These are phyloP conservation scores for Macadamia integrifolia DNA, from an alignment of 164 flowering plant species.

Conservation along the genomic window DNA sequence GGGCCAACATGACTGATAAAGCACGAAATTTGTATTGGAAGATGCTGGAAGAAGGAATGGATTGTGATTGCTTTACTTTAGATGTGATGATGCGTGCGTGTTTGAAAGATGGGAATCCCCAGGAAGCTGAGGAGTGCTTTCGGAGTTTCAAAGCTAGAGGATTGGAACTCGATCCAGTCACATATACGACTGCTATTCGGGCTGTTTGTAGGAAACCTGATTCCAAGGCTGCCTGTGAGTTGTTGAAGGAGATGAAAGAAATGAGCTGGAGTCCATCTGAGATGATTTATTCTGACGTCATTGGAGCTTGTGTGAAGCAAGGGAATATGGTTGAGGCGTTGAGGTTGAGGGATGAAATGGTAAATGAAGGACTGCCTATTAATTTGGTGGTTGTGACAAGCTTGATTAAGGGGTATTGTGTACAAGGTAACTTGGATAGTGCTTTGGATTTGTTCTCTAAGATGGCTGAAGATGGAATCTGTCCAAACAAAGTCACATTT, in stretches of 20 bases:
- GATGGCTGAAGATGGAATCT: conserved; percentile 40
- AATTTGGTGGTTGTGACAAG: conserved; percentile 61
- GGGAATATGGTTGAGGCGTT: conserved; percentile 53
- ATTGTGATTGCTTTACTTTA: conserved; percentile 36
- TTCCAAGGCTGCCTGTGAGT: conserved; percentile 27
- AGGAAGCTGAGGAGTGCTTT: conserved; percentile 47
- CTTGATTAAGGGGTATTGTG: conserved; percentile 62
- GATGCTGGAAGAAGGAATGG: conserved; percentile 31
- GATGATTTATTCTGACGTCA: conserved; percentile 33
- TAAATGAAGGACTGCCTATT: conserved; percentile 35
- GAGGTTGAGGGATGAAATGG: conserved; percentile 63
- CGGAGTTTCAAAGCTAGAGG: conserved; percentile 41
- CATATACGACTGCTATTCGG: conserved; percentile 38
- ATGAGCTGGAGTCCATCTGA: conserved; percentile 54
- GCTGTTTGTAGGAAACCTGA: conserved; percentile 46
- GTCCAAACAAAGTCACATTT: conserved; percentile 51
- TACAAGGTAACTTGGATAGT: conserved; percentile 34
- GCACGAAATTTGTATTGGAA: conserved; percentile 34
- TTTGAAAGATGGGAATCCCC: conserved; percentile 44
- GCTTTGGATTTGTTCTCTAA: conserved; percentile 49
- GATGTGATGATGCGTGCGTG: conserved; percentile 47
- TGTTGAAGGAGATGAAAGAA: conserved; percentile 68
- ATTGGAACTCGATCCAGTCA: conserved; percentile 29
- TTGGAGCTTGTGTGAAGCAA: conserved; percentile 59
- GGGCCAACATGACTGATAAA: conserved; percentile 26